Base-by-base conservation (phyloP, 331 rosid genomes). In the Acacia pycnantha region DNA sequence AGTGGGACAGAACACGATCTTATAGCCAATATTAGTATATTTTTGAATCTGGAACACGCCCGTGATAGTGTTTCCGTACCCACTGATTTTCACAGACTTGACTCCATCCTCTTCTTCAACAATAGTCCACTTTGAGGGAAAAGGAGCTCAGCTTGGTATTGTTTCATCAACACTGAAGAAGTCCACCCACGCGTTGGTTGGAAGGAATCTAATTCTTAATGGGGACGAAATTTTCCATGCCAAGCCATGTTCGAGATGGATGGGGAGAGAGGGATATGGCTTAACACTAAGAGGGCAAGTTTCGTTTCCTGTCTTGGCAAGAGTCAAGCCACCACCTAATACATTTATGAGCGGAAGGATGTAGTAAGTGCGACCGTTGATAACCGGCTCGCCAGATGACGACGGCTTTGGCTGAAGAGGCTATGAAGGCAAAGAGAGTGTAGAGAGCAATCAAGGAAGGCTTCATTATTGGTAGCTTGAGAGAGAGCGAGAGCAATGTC, bases 301-400 rank as follows among this genome's bases (percentile, higher is more conserved):
- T 22, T 58, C 65, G 31, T 58, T 58, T 22, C 29, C 65, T 2
- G 65, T 58, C 27, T 22, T 58, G 14, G 29, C 13, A 7, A 58
- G 65, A 8, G 4, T 10, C 29, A 58, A 0, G 65, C 31, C 65
- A n/a, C 65, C 65, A 22, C 65, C 65, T n/a, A n/a, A 10, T n/a
- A 11, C 14, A 24, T 22, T n/a, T 9, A 58, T 58, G 10, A 2
- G 0, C 22, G 65, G 65, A 11, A 22, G 14, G 65, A 58, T 22
- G 31, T 58, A 24, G 65, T 58, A 58, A 8, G 29, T 3, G 15
- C 15, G 16, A 10, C 65, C 31, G 2, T n/a, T 58, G 4, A 0
- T 3, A 2, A 58, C 11, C 1, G 0, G 1, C 0, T 13, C 4
- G 18, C 15, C 51, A 18, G 1, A 2, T 2, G 2, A 59, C 7